Evolutionary conservation across 129 eudicot species (phyloP).

Genomic region (Chrysanthemum makinoi): DNA sequence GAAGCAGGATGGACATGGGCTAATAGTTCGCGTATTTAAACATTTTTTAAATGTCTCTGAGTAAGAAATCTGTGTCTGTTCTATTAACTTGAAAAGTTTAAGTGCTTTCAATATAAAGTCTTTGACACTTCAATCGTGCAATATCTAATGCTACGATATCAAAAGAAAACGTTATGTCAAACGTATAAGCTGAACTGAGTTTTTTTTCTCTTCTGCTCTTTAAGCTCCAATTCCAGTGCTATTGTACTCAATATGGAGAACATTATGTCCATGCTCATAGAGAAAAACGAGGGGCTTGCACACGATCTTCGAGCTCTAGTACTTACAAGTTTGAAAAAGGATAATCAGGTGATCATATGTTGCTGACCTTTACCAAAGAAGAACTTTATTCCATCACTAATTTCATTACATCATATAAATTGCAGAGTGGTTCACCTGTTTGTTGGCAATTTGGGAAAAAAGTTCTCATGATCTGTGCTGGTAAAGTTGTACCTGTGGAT

Average conservation of each 20-base stretch:
- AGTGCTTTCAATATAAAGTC: not conserved
- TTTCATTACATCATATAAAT: not conserved
- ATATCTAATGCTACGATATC: not conserved
- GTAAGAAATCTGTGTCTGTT: not conserved
- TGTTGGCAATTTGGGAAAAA: no score
- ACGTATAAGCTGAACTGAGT: not conserved
- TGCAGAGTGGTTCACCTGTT: no score
- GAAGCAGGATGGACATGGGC: not conserved
- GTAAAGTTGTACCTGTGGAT: no score
- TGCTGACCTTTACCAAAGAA: not conserved
- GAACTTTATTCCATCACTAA: not conserved
- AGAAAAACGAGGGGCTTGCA: conserved; percentile 29
- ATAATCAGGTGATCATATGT: conserved; percentile 33
- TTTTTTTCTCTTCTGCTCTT: not conserved
- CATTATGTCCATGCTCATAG: conserved; percentile 40
- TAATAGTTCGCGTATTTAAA: not conserved
- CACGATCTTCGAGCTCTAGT: conserved; percentile 37
- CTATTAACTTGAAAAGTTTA: not conserved
- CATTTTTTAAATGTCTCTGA: not conserved
- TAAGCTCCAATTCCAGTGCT: conserved; percentile 30
- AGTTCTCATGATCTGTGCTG: no score
- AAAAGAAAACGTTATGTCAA: not conserved
- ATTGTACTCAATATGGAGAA: conserved; percentile 36
- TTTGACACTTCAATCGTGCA: not conserved
- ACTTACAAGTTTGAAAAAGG: conserved; percentile 31